Base-by-base conservation (phyloP, 306 rosid species). In the Prunus davidiana region DNA sequence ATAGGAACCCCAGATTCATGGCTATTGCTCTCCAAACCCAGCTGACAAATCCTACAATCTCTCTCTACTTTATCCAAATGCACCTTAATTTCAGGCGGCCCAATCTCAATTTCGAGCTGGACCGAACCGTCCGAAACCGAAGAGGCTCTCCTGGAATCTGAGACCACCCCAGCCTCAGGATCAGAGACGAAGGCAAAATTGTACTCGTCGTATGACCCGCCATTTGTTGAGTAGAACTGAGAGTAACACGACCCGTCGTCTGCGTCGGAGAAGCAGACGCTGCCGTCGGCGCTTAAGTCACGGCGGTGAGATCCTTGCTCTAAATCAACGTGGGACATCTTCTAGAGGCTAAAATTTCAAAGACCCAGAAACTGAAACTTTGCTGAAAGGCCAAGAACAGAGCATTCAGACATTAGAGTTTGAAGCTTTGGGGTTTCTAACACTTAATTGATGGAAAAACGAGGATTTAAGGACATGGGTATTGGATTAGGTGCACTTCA, bases 21-120 rank as follows among this genome's bases (percentile, higher is more conserved):
- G 70, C 93, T 89, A 18, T 92, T 93, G 81, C 93, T 92, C 75
- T 91, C 98, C 96, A 96, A 89, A 74, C 99, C 97, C 93, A 96
- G 82, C 67, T 96, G 99, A 74, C 99, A 96, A 84, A 96, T 96
- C 82, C 99, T 81, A 74, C 99, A 96, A 80, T 92, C 97, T 43
- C 85, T 92, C 87, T 96, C 99, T 14, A 82, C 88, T 80, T 84
- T 88, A 58, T 79, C 84, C 81, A 91, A 95, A 88, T 89, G 96
- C 89, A 92, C 89, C 86, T 90, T 92, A 61, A 86, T 75, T 79
- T 95, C 98, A 32, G 90, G 86, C 69, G 81, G 78, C 83, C 86
- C 97, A 71, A 28, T 79, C 80, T 79, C 88, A 78, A 78, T 82
- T 76, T 84, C 98, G 45, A 89, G 79, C 74, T 78, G 84, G 54